Evolutionary conservation across 805 yeast genomes (phyloP).

Genomic region (Blastobotrys americana): DNA sequence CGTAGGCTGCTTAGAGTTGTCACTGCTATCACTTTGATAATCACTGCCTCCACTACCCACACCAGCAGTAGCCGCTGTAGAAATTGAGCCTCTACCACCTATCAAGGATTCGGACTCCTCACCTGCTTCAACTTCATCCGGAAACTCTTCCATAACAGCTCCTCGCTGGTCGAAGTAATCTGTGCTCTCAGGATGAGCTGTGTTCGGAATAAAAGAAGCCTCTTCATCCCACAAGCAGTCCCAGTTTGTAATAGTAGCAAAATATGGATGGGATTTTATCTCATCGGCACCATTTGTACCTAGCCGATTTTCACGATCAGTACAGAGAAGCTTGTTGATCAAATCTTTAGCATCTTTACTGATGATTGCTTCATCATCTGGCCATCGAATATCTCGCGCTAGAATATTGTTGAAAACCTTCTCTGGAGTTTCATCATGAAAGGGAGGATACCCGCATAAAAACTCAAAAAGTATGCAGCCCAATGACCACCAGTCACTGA

Average conservation of each 20-base stretch:
- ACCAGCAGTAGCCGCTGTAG: background rate
- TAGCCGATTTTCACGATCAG: slow-evolving; percentile 60
- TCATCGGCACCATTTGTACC: slow-evolving; percentile 74
- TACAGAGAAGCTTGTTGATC: slow-evolving; percentile 51
- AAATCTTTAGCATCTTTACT: slow-evolving; percentile 69
- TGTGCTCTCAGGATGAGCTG: slow-evolving; percentile 76
- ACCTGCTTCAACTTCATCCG: slow-evolving; percentile 34
- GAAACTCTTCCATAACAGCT: slow-evolving; percentile 62
- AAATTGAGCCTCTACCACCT: slow-evolving; percentile 20
- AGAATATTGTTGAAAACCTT: slow-evolving; percentile 77
- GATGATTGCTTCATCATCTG: slow-evolving; percentile 41
- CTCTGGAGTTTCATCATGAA: slow-evolving; percentile 74
- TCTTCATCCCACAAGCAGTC: slow-evolving; percentile 63
- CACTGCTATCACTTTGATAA: slow-evolving; percentile 12
- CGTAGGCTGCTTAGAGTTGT: slow-evolving; percentile 1
- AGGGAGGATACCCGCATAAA: slow-evolving; percentile 89
- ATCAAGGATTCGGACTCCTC: too few species aligned
- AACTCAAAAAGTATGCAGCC: slow-evolving; percentile 95
- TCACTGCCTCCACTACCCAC: slow-evolving; percentile 3
- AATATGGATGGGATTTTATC: slow-evolving; percentile 72
- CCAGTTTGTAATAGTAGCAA: slow-evolving; percentile 63
- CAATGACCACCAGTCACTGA: slow-evolving; percentile 98
- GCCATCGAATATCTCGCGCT: slow-evolving; percentile 76
- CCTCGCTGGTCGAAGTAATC: slow-evolving; percentile 91
- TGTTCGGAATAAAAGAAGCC: slow-evolving; percentile 68